Conservation (phyloP, 192 early-diverging fungal genomes). For the Coemansia sp. region DNA sequence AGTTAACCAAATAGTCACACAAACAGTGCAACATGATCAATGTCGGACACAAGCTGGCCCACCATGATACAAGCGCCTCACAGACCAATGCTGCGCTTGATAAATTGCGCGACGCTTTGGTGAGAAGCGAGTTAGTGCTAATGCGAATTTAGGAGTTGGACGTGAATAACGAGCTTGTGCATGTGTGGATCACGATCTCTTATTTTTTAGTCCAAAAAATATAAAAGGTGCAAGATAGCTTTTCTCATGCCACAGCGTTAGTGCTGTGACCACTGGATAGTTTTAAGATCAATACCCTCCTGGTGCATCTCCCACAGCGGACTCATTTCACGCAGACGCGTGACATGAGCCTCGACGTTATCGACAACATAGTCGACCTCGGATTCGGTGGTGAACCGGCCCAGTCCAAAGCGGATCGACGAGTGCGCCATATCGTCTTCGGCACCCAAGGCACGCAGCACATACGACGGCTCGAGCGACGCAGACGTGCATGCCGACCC, state of each 20-base stretch:
- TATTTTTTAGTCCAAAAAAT: no score
- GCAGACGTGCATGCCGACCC: constrained; percentile 96
- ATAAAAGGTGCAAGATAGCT: no score
- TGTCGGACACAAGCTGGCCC: constrained; percentile 20
- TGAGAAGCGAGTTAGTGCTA: constrained; percentile 25
- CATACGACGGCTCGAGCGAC: constrained; percentile 93
- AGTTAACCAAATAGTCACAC: constrained; percentile 42
- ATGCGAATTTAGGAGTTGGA: constrained; percentile 31
- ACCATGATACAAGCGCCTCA: constrained; percentile 12
- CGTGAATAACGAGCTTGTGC: constrained; percentile 18
- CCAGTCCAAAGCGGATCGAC: constrained; percentile 94
- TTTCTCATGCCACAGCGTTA: constrained; percentile 26
- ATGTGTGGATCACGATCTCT: neutral
- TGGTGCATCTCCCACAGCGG: constrained; percentile 98
- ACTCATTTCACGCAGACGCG: constrained; percentile 88
- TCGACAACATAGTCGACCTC: constrained; percentile 91
- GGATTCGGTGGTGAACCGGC: constrained; percentile 91
- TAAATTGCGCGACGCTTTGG: constrained; percentile 28
- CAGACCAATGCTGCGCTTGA: constrained; percentile 9
- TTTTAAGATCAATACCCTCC: constrained; percentile 89
- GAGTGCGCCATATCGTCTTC: constrained; percentile 97
- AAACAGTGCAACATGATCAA: constrained; percentile 42
- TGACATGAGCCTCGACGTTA: constrained; percentile 78
- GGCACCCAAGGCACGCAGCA: constrained; percentile 93
- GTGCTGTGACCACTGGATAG: constrained; percentile 89